A percentile compares a stretch with the other conserved stretches of the same genome.
Evolutionary conservation across 2,329 filamentous ascomycete species (phyloP).

Genomic region (Aureobasidium pullulans): DNA sequence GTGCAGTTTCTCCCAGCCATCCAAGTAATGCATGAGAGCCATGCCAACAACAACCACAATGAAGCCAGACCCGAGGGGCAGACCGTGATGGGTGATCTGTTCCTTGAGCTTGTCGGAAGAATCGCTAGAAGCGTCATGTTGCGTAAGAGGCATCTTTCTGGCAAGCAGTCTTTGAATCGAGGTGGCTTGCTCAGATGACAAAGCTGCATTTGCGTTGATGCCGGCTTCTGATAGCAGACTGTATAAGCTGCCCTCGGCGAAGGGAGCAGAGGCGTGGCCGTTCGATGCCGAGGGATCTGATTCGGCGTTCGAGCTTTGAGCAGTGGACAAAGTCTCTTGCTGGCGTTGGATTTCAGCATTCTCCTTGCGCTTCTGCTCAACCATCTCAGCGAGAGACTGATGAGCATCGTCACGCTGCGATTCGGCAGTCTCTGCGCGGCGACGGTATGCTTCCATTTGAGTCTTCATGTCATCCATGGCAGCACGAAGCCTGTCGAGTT

Average conservation of each 20-base stretch:
- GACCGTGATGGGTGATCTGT: conserved; percentile 4
- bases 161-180: conserved; percentile 1
- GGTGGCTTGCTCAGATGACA: conserved; percentile 11
- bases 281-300: neutral
- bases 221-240: conserved; percentile 7
- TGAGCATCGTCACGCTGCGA: conserved; percentile 64
- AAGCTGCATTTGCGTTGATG: neutral
- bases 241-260: neutral
- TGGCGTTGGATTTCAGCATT: conserved; percentile 6
- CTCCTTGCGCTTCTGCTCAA: conserved; percentile 60
- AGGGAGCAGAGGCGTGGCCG: neutral
- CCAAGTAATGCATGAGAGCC: conserved; percentile 12
- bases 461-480: conserved; percentile 77
- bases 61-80: conserved; percentile 6
- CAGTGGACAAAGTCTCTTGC: neutral
- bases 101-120: conserved; percentile 3
- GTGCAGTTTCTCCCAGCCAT: conserved; percentile 13
- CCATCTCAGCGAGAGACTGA: conserved; percentile 78
- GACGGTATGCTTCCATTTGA: conserved; percentile 70
- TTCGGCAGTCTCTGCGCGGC: conserved; percentile 71
- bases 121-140: neutral
- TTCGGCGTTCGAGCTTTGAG: neutral
- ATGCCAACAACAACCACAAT: conserved; percentile 9
- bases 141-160: neutral
- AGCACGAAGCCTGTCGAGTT: conserved; percentile 66